These are phyloP conservation scores for Neonectria sp. DNA, from an alignment of 2,329 filamentous ascomycete genomes.

Conservation along the genomic window DNA sequence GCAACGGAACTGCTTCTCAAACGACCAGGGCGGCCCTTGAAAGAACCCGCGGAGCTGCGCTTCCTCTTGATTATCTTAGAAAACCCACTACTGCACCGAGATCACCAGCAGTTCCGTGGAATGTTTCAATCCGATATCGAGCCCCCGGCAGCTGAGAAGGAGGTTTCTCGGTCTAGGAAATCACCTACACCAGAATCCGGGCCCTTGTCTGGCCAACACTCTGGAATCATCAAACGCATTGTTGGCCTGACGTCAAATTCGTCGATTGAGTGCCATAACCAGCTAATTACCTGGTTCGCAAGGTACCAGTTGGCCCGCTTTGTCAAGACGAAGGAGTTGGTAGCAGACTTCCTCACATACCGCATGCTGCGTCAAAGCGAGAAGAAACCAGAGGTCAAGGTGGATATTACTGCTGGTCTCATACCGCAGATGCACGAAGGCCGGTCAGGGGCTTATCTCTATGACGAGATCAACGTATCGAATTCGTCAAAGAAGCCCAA, in stretches of 20 bases:
- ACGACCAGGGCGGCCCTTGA: constrained; percentile 79
- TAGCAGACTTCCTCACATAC: constrained; percentile 85
- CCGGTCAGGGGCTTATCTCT: constrained; percentile 79
- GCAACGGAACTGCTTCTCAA: constrained; percentile 85
- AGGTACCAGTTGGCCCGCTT: constrained; percentile 78
- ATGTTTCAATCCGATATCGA: constrained; percentile 52
- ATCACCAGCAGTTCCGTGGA: constrained; percentile 58
- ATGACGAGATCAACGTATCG: constrained; percentile 78
- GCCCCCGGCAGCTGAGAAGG: constrained; percentile 12
- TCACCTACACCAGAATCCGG: constrained; percentile 53
- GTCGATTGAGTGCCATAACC: constrained; percentile 81
- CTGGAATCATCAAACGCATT: constrained; percentile 87
- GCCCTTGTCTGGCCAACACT: constrained; percentile 76
- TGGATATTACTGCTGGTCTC: constrained; percentile 76
- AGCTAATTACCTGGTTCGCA: constrained; percentile 84
- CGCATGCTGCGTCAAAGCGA: constrained; percentile 80
- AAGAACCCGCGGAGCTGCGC: constrained; percentile 78
- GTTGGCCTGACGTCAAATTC: constrained; percentile 85
- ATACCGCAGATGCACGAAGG: constrained; percentile 80
- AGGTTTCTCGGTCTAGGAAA: constrained; percentile 36
- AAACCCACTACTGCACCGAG: constrained; percentile 80
- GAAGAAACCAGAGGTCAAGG: constrained; percentile 72
- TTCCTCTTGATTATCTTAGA: constrained; percentile 84
- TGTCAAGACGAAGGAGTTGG: constrained; percentile 80
- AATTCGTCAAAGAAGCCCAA: constrained; percentile 68